Base-by-base conservation (phyloP, 805 yeast species). In the Blastobotrys chiropterorum region DNA sequence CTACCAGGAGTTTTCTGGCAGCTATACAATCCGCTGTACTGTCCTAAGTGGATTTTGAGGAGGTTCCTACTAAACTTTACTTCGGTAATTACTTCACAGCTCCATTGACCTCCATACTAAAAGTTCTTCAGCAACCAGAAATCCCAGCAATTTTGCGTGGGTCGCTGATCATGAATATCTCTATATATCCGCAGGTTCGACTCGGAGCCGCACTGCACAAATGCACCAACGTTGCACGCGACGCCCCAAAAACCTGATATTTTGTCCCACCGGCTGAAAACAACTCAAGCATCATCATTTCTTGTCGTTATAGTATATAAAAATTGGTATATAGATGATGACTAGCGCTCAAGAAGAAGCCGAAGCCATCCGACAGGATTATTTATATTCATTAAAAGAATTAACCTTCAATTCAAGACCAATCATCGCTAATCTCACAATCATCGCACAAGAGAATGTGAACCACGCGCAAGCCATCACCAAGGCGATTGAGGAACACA, bases 381-480 rank as follows among this genome's bases (percentile, higher is more conserved):
- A 85, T 67, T 77, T 78, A 42, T 78, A 78, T 57, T 81, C 90
- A 31, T 72, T 92, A 42, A 48, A 55, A 20, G 94, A 87, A 53
- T 74, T 94, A 54, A 88, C 96, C 2, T 85, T 85, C 70, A 90
- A 90, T 67, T 88, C 97, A 5, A 76, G 89, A 53, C 97, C 97
- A 8, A 86, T 90, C 50, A 94, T 94, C 54, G 84, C 86, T 40
- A 85, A 82, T 44, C 75, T 90, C 61, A 94, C 98, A 6, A 76
- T 80, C 41, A 79, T 90, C 50, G 98, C 99, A 2, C 86, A 81
- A 59, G 98, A 94, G 64, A 88, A 89, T 65, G 77, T 81, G 17
- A 78, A 79, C 44, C 81, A 79, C 50, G 97, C 97, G 6, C 79
- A 80, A 49, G 86, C 83, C 47, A 86, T 94, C 43, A 80, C 86